phyloP scores from a whole-genome alignment of 2,329 filamentous ascomycete genomes.

The Nectriaceae sp. region DNA sequence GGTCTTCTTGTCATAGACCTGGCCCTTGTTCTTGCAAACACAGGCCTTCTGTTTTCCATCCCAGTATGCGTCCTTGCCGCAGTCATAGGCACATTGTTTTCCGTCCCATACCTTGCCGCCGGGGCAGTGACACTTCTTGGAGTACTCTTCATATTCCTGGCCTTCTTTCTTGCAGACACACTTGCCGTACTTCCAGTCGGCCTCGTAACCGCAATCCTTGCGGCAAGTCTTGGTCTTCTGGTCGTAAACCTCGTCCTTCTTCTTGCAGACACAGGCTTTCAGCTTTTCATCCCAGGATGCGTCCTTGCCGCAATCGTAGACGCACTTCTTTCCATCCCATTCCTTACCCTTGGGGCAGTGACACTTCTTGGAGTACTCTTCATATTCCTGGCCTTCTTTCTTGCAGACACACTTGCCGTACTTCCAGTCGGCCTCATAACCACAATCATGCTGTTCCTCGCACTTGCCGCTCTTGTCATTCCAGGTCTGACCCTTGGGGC shows the following conservation, averaged over 20 bases:
- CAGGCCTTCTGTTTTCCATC: background rate
- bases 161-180: constrained; percentile 16
- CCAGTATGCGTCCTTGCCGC: constrained; percentile 12
- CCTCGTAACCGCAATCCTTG: constrained; percentile 2
- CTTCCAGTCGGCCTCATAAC: background rate
- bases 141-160: constrained; percentile 7
- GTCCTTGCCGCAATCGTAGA: background rate
- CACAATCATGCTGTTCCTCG: background rate
- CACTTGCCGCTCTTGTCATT: constrained; percentile 1
- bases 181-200: constrained; percentile 2
- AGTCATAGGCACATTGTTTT: constrained; percentile 6
- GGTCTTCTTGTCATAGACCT: constrained; percentile 5
- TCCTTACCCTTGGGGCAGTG: constrained; percentile 3
- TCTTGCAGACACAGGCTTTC: constrained; percentile 2
- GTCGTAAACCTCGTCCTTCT: background rate
- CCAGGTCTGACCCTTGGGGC: constrained; percentile 7
- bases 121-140: constrained; percentile 9
- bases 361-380: constrained; percentile 2
- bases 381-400: constrained; percentile 2
- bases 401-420: constrained; percentile 8
- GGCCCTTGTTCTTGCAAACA: constrained; percentile 4
- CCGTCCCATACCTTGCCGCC: constrained; percentile 5
- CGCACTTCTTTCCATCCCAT: constrained; percentile 1
- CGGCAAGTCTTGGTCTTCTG: constrained; percentile 5
- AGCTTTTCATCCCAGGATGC: background rate